These are phyloP conservation scores for Fusarium acutatum DNA, from an alignment of 2,329 filamentous ascomycete species.

Conservation along the genomic window DNA sequence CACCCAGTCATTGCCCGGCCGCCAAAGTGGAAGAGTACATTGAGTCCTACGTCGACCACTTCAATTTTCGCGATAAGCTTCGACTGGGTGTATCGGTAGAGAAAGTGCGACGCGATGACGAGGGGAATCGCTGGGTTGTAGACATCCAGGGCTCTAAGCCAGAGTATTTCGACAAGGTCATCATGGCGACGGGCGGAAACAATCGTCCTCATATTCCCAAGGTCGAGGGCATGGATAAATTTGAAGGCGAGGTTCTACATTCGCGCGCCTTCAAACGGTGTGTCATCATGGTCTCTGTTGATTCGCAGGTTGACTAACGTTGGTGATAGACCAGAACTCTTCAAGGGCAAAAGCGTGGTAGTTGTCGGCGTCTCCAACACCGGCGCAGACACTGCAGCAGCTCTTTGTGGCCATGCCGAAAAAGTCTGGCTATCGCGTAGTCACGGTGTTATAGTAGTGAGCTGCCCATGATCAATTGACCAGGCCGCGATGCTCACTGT, in stretches of 20 bases:
- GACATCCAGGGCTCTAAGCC: conserved; percentile 35
- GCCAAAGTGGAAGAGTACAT: conserved; percentile 45
- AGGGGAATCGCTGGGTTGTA: conserved; percentile 40
- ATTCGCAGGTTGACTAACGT: rapidly evolving
- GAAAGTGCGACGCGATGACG: conserved; percentile 28
- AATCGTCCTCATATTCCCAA: conserved; percentile 47
- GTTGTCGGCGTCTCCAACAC: conserved; percentile 55
- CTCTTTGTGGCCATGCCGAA: conserved; percentile 46
- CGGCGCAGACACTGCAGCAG: conserved; percentile 41
- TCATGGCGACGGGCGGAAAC: conserved; percentile 48
- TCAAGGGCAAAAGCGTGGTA: conserved; percentile 53
- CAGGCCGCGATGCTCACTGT: not conserved
- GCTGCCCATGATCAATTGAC: not conserved
- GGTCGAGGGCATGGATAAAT: conserved; percentile 48
- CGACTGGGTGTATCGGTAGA: conserved; percentile 39
- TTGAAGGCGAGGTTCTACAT: conserved; percentile 52
- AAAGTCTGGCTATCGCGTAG: conserved; percentile 55
- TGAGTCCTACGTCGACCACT: conserved; percentile 46
- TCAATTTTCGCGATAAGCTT: conserved; percentile 38
- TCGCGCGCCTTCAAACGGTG: conserved; percentile 48
- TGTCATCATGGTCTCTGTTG: not conserved
- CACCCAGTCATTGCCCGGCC: conserved; percentile 36
- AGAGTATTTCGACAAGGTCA: conserved; percentile 49
- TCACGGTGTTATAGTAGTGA: conserved; percentile 49
- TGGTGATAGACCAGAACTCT: conserved; percentile 38